Base-by-base conservation (phyloP, 2,329 filamentous ascomycete species). In the Cadophora sp. region DNA sequence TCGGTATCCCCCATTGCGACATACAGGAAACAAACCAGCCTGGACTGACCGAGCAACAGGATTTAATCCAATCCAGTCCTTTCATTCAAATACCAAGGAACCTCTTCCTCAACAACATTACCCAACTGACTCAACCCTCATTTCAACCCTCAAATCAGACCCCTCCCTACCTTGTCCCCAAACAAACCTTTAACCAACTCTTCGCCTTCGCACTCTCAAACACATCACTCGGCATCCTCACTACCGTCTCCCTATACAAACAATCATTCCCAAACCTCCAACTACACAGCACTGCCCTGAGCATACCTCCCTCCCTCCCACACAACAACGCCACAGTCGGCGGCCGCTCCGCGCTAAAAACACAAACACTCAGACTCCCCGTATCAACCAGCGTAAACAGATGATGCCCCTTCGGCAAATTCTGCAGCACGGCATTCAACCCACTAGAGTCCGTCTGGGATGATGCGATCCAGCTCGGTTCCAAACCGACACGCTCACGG, bases 221-320 rank as follows among this genome's bases (percentile, higher is more conserved):
- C 7, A 64, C 50, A 55, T 61, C 46, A 24, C 58, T 67, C 37
- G 19, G 34, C 59, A 62, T 59, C 22, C 51, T 34, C 4, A 62
- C 27, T 34, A 67, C 65, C 34, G 58, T 50, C 59, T 67, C 65
- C 50, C 16, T 67, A 40, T 50, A 56, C 50, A 62, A n/a, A 51
- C 56, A 61, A 56, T 66, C 58, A 43, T 53, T 61, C n/a, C 22
- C 27, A 46, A 61, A 62, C 6, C 48, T 14, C 94, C 12, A 74
- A 58, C 64, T 67, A 61, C 75, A 78, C 68, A 79, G 51, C 14
- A 79, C 71, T 0, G 76, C 73, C 8, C 77, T 72, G 43, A 77
- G 43, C 77, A 79, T 79, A 1, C 78, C 78, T 2, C 77, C 77
- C 65, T 79, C 77, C 22, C 74, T 75, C 7, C 76, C 78, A 40